Evolutionary conservation across 164 flowering plant genomes (phyloP), one percentile per base, ranked within the genome.

Genomic region (Euptelea pleiosperma): DNA sequence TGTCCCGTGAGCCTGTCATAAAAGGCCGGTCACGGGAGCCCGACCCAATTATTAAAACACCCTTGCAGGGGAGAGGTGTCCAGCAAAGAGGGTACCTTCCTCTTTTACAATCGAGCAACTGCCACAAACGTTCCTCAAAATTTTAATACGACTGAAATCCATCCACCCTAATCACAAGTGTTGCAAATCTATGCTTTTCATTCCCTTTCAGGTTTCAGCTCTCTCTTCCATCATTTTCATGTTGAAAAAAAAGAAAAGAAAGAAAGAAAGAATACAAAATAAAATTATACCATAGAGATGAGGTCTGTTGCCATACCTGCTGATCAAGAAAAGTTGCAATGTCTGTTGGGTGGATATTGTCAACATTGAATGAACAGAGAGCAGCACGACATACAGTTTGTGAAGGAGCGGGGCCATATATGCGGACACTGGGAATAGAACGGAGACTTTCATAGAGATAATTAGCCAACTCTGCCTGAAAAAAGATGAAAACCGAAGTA

Each of bases 281-380:
- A 11, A 21, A 31, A 25, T 2, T 43, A 12, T 16, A 21, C 1
- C 3, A 33, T 16, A 19, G 15, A 10, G 25, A 51, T 16, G 22
- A 36, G 15, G n/a, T 50, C 54, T 41, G 30, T 33, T 26, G 40
- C 10, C 39, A 26, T 77, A 91, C 98, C 96, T 84, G 93, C 68
- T 90, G 96, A 60, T 93, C 97, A 21, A 93, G 94, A 69, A 84
- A 73, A 34, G 98, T 87, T 11, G 98, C 96, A 33, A 93, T 75
- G 64, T 93, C 98, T 14, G 98, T 93, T 7, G 98, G 94, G 65
- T 89, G 98, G 48, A 93, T 68, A 60, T 67, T 74, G 58, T 82
- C 82, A 24, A 89, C 82, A 58, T 89, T 93, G 76, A 94, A 94
- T 21, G 96, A 82, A 72, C 97, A 93, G 43, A 93, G 83, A 26